Evolutionary conservation across 108 stramenopile species (phyloP).

Genomic region (Pinguiococcus pyrenoidosus): DNA sequence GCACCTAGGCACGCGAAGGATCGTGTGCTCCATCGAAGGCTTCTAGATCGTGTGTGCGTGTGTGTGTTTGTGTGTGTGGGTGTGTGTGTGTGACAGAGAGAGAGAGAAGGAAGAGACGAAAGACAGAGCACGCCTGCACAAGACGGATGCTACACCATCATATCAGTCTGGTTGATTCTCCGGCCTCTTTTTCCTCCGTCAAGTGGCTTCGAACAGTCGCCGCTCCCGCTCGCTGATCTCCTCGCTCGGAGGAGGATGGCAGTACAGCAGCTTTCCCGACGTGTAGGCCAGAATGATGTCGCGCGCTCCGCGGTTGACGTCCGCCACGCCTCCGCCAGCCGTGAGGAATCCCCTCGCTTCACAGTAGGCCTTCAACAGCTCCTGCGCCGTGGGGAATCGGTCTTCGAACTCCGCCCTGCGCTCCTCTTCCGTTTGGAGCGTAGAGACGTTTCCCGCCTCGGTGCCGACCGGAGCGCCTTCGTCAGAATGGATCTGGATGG

Average conservation of each 20-base stretch:
- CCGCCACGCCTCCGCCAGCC: slow-evolving; percentile 68
- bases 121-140: too few species aligned
- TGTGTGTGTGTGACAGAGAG: too few species aligned
- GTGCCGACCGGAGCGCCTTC: slow-evolving; percentile 10
- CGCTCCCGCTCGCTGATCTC: too few species aligned
- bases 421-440: neutral
- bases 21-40: too few species aligned
- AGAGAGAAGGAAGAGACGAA: too few species aligned
- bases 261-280: slow-evolving; percentile 75
- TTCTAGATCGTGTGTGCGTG: too few species aligned
- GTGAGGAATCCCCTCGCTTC: slow-evolving; percentile 72
- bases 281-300: slow-evolving; percentile 87
- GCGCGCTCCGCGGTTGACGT: slow-evolving; percentile 76
- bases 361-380: slow-evolving; percentile 67
- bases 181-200: too few species aligned
- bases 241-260: slow-evolving; percentile 85
- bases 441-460: neutral
- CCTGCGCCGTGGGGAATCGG: slow-evolving; percentile 11
- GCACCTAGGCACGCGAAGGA: too few species aligned
- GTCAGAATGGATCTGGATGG: slow-evolving; percentile 35
- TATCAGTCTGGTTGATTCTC: too few species aligned
- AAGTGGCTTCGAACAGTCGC: too few species aligned
- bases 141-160: too few species aligned
- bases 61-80: too few species aligned
- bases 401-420: neutral